Evolutionary conservation across 2,329 filamentous ascomycete species (phyloP).

Genomic region (Arthrobotrys musiformis): DNA sequence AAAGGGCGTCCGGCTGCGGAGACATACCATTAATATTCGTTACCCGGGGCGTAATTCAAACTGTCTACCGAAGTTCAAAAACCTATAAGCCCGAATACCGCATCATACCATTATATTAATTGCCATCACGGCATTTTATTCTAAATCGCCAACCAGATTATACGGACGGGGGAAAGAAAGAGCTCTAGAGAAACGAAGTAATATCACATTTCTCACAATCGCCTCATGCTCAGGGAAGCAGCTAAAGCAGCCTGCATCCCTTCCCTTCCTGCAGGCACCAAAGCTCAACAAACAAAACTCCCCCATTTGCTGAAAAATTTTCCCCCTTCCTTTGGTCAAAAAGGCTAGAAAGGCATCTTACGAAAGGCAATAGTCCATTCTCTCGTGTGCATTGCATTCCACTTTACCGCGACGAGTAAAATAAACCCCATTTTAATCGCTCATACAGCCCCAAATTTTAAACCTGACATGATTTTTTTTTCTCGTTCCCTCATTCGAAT

Average conservation of each 20-base stretch:
- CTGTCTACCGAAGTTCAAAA: conserved; percentile 8
- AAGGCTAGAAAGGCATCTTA: no score
- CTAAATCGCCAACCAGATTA: no score
- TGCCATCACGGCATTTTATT: background rate
- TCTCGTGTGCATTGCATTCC: conserved; percentile 18
- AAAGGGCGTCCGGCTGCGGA: conserved; percentile 4
- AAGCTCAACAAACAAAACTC: background rate
- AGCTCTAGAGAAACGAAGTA: background rate
- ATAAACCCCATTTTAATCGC: conserved; percentile 29
- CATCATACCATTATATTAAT: background rate
- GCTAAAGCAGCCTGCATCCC: no score
- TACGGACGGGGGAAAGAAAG: no score
- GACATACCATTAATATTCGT: background rate
- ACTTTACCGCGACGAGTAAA: background rate
- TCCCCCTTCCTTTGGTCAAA: no score
- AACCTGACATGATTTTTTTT: no score
- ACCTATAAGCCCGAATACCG: background rate
- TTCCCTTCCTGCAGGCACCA: conserved; percentile 23
- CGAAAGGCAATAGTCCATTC: no score
- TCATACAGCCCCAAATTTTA: conserved; percentile 24
- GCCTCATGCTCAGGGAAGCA: no score
- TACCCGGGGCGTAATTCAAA: background rate
- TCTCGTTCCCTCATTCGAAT: no score
- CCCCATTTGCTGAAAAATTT: conserved; percentile 20
- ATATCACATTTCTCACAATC: conserved; percentile 10